Evolutionary conservation across 805 yeast genomes (phyloP), one percentile per base, ranked within the genome.

Genomic region (Kluyveromyces siamensis): DNA sequence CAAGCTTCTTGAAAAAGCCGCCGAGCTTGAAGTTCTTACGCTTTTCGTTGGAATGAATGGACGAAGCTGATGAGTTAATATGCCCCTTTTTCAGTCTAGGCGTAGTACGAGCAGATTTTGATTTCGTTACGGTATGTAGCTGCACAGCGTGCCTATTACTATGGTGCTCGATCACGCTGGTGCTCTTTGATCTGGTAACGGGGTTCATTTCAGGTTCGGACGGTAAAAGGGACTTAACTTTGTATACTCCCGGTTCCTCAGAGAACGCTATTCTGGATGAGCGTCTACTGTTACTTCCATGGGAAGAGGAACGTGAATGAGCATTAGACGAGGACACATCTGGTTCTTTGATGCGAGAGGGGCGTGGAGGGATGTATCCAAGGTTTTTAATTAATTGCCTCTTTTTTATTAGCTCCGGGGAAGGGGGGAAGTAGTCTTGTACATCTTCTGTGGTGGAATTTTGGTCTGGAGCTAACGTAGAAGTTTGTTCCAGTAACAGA

Each of bases 211-310:
- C 37, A 41, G 40, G 33, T 27, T 36, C 51, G 27, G 52, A 57
- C 19, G 54, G 61, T 35, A 65, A 56, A 30, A 65, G 46, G 17
- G 69, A 65, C 48, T 58, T 63, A 16, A 65, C 67, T 47, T 62
- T 59, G 46, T 65, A 65, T 27, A 62, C 52, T n/a, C 58, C 52
- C 19, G 48, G 53, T 27, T 49, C 46, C 13, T 58, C 62, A 9
- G 53, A 47, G 30, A 59, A 55, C 18, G 59, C 61, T 9, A 62
- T 49, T 43, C 69, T 58, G 13, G 69, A 62, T 45, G 58, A 56
- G 27, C 60, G 52, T 45, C 55, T 48, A 25, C 58, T 53, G 25
- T 48, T 48, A 18, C 58, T 52, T 21, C 57, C 56, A 30, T 30
- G 35, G 2, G 65, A 57, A 21, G 49, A 41, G 17, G 46, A 41